phyloP scores from a whole-genome alignment of 2,329 filamentous ascomycete genomes.

The Xylariaceae sp. region DNA sequence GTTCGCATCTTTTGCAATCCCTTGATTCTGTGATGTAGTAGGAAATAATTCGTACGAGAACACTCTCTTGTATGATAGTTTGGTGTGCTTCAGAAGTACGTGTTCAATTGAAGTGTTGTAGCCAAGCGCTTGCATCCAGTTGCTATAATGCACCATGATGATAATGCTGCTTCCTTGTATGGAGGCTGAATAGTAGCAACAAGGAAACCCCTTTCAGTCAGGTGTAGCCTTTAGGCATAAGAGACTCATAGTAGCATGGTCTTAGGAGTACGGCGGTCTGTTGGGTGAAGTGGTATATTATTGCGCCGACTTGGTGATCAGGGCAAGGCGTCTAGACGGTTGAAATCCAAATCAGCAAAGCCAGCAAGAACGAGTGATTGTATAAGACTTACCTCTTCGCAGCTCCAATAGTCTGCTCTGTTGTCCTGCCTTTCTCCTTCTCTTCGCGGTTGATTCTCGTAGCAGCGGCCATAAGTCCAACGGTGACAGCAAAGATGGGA shows the following conservation, averaged over 20 bases:
- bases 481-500: slow-evolving; percentile 60
- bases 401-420: slow-evolving; percentile 52
- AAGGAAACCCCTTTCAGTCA: not conserved
- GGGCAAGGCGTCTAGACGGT: not conserved
- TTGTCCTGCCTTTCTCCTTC: slow-evolving; percentile 58
- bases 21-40: not conserved
- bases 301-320: slow-evolving; percentile 12
- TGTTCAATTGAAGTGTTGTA: not conserved
- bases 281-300: slow-evolving; percentile 2
- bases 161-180: not conserved
- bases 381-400: slow-evolving; percentile 44
- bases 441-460: slow-evolving; percentile 63
- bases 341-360: slow-evolving; percentile 4
- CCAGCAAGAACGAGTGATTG: not conserved
- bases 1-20: not conserved
- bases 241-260: not conserved
- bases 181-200: not conserved
- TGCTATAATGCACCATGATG: not conserved
- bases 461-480: slow-evolving; percentile 58
- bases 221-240: not conserved
- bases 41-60: not conserved
- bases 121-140: not conserved
- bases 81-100: not conserved
- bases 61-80: not conserved
- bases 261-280: not conserved